Percentiles rank a stretch among this genome's conserved stretches.
These are phyloP conservation scores for Lactifluus piperatus DNA, from an alignment of 768 basidiomycete species.

Conservation along the genomic window DNA sequence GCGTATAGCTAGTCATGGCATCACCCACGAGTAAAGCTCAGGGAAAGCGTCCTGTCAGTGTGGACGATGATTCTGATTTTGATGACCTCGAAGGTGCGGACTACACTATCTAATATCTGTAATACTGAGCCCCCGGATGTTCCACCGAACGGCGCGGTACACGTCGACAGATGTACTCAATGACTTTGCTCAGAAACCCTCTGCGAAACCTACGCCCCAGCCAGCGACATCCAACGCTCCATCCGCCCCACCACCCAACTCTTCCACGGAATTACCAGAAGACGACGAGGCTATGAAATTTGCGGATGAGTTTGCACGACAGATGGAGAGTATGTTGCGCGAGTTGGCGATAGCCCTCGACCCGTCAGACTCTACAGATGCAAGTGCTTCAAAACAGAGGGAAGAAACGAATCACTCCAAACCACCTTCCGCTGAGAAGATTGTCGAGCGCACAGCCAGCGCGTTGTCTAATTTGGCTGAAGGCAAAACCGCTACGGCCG, in stretches of 20 bases:
- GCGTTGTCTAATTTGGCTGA: conserved; percentile 10
- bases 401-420: conserved; percentile 30
- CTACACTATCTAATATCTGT: background rate
- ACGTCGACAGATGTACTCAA: conserved; percentile 38
- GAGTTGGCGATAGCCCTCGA: conserved; percentile 28
- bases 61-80: conserved; percentile 42
- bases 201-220: conserved; percentile 18
- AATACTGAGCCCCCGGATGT: background rate
- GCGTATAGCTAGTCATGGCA: background rate
- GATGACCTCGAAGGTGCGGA: conserved; percentile 58
- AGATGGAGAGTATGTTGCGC: conserved; percentile 39
- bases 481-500: conserved; percentile 9
- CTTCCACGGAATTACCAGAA: conserved; percentile 15
- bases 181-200: conserved; percentile 30
- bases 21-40: background rate
- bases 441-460: conserved; percentile 52
- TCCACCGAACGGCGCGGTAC: background rate
- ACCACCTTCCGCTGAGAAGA: conserved; percentile 48
- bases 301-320: conserved; percentile 32
- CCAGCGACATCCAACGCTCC: conserved; percentile 16
- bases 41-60: conserved; percentile 3
- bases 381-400: conserved; percentile 16
- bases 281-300: conserved; percentile 28
- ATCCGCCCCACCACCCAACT: conserved; percentile 15
- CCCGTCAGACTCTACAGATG: conserved; percentile 10